phyloP scores from a whole-genome alignment of 2,329 filamentous ascomycete genomes.

The Rosellinia necatrix region DNA sequence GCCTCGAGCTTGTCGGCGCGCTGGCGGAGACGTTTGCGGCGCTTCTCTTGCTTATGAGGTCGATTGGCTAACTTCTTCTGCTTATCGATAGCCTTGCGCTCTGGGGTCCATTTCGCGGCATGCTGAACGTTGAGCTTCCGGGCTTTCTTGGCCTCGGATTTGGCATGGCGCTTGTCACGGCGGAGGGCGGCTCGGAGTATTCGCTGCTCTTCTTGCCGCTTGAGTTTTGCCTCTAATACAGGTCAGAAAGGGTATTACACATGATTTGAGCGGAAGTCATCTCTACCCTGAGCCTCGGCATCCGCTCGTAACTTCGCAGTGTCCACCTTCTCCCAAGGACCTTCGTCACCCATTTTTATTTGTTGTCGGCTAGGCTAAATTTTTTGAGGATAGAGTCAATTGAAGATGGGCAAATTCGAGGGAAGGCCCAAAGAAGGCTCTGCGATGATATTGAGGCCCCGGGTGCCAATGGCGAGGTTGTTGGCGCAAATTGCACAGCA shows the following conservation, averaged over 20 bases:
- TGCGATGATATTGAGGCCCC: background rate
- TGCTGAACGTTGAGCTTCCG: conserved; percentile 43
- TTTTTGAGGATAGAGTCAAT: background rate
- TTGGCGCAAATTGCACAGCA: background rate
- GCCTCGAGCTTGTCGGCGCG: conserved; percentile 48
- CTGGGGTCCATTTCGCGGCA: conserved; percentile 42
- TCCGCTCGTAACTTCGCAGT: conserved; percentile 31
- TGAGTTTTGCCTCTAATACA: conserved; percentile 37
- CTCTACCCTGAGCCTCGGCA: conserved; percentile 33
- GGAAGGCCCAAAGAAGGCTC: background rate
- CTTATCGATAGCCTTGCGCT: conserved; percentile 42
- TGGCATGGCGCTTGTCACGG: conserved; percentile 44
- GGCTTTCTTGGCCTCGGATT: conserved; percentile 45
- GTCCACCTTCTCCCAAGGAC: conserved; percentile 32
- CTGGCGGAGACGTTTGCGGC: conserved; percentile 43
- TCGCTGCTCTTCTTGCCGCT: conserved; percentile 37
- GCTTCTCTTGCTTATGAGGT: conserved; percentile 45
- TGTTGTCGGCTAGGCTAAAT: background rate
- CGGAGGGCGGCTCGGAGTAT: conserved; percentile 37
- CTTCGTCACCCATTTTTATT: conserved; percentile 32
- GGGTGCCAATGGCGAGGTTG: background rate
- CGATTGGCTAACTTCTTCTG: conserved; percentile 38
- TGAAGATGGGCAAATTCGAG: background rate
- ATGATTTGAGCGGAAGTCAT: background rate
- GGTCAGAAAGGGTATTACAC: conserved; percentile 18